Percentiles rank a stretch among this genome's conserved stretches.
Evolutionary conservation across 1,139 yeast genomes (phyloP).

Genomic region (Candida labiduridarum): DNA sequence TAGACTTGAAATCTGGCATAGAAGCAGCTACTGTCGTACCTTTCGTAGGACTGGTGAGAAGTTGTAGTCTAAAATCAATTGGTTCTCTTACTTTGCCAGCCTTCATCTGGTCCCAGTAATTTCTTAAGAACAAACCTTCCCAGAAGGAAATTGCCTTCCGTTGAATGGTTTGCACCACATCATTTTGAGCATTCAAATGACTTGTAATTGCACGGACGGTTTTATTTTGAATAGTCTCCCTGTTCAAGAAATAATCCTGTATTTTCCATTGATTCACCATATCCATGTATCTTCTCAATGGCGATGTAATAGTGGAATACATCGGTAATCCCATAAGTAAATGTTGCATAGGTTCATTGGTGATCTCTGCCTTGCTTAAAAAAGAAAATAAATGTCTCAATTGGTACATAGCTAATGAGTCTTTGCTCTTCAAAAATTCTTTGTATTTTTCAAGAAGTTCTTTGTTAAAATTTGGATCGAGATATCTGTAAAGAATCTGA

Average conservation of each 20-base stretch:
- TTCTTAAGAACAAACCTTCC: slow-evolving; percentile 40
- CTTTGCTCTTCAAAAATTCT: slow-evolving; percentile 28
- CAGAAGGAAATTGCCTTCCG: slow-evolving; percentile 36
- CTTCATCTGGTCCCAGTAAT: slow-evolving; percentile 24
- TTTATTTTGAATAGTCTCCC: slow-evolving; percentile 8
- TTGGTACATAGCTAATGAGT: slow-evolving; percentile 23
- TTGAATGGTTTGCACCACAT: slow-evolving; percentile 27
- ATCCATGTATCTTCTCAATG: slow-evolving; percentile 85
- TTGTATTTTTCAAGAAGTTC: slow-evolving; percentile 44
- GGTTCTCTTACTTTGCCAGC: slow-evolving; percentile 20
- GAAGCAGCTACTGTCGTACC: slow-evolving; percentile 29
- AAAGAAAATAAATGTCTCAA: slow-evolving; percentile 17
- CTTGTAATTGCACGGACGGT: slow-evolving; percentile 8
- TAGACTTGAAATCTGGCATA: slow-evolving; percentile 28
- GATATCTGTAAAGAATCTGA: slow-evolving; percentile 58
- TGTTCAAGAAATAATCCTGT: slow-evolving; percentile 26
- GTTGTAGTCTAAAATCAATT: slow-evolving; percentile 28
- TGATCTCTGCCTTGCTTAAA: slow-evolving; percentile 33
- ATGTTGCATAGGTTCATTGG: slow-evolving; percentile 49
- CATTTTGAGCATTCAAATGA: slow-evolving; percentile 11
- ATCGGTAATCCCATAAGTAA: slow-evolving; percentile 61
- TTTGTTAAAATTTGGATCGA: slow-evolving; percentile 31
- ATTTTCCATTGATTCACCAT: slow-evolving; percentile 70
- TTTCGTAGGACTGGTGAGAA: slow-evolving; percentile 29
- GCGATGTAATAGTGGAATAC: slow-evolving; percentile 85